Evolutionary conservation across 306 rosid species (phyloP).

Genomic region (Spatholobus suberectus): DNA sequence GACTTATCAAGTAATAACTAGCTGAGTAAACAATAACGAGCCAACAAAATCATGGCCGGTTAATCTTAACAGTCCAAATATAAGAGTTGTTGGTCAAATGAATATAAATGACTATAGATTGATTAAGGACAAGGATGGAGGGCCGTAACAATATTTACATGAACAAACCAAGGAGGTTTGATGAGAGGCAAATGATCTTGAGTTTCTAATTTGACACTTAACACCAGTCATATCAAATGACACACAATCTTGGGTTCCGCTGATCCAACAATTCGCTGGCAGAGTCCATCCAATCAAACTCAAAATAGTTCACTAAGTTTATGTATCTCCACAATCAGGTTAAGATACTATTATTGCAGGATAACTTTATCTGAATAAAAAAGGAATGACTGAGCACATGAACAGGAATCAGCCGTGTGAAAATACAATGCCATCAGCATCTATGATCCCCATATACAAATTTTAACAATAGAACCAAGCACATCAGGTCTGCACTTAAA

Average conservation of each 20-base stretch:
- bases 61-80: slow-evolving; percentile 21
- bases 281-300: background rate
- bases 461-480: background rate
- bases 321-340: background rate
- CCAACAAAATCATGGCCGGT: background rate
- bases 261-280: background rate
- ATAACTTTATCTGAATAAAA: background rate
- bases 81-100: background rate
- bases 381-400: background rate
- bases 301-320: slow-evolving; percentile 12
- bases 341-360: background rate
- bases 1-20: slow-evolving; percentile 14
- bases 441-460: background rate
- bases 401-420: slow-evolving; percentile 12
- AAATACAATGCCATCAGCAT: background rate
- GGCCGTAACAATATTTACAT: background rate
- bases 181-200: background rate
- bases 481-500: background rate
- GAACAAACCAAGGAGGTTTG: background rate
- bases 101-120: slow-evolving; percentile 8
- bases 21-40: slow-evolving; percentile 23
- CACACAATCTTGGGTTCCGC: background rate
- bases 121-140: slow-evolving; percentile 11
- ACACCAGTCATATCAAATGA: background rate
- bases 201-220: slow-evolving; percentile 2